A percentile compares a stretch with the other conserved stretches of the same genome.
These are phyloP conservation scores for Trametes cingulata DNA, from an alignment of 768 basidiomycete genomes.

Conservation along the genomic window DNA sequence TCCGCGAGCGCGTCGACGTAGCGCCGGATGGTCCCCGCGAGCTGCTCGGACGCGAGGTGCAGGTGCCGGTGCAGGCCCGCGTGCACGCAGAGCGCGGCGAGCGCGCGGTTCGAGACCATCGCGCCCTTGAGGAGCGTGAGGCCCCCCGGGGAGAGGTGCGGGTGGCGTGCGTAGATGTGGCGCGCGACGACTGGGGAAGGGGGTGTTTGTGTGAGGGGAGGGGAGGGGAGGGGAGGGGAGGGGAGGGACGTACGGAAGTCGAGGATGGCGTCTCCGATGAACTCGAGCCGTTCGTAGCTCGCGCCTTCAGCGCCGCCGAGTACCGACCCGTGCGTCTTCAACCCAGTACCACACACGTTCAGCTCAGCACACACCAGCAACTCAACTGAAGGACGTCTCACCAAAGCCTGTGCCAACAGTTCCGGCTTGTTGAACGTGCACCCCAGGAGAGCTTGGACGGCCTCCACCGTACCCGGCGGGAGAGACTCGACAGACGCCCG, in stretches of 20 bases:
- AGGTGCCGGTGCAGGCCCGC: constrained; percentile 66
- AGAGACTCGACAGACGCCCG: neutral
- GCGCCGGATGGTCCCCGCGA: constrained; percentile 50
- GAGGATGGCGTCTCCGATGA: constrained; percentile 83
- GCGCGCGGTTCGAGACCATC: constrained; percentile 81
- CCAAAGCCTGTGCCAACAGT: constrained; percentile 73
- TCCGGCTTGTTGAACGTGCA: constrained; percentile 61
- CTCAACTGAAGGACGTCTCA: constrained; percentile 36
- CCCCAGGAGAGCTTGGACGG: constrained; percentile 61
- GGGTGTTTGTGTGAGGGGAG: neutral
- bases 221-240: neutral
- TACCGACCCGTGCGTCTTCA: constrained; percentile 74
- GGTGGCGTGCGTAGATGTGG: constrained; percentile 66
- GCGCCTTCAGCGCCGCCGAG: constrained; percentile 38
- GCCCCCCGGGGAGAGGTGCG: constrained; percentile 68
- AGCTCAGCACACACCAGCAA: neutral
- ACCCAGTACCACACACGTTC: too few species aligned
- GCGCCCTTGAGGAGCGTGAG: constrained; percentile 79
- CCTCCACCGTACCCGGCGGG: constrained; percentile 5
- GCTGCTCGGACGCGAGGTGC: constrained; percentile 53
- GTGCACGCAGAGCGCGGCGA: constrained; percentile 75
- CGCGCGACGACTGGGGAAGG: constrained; percentile 63
- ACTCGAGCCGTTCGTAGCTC: constrained; percentile 78
- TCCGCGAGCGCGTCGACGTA: constrained; percentile 53
- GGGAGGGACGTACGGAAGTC: constrained; percentile 64